phyloP scores from a whole-genome alignment of 2,329 filamentous ascomycete species.

The Coniochaeta prunicola region DNA sequence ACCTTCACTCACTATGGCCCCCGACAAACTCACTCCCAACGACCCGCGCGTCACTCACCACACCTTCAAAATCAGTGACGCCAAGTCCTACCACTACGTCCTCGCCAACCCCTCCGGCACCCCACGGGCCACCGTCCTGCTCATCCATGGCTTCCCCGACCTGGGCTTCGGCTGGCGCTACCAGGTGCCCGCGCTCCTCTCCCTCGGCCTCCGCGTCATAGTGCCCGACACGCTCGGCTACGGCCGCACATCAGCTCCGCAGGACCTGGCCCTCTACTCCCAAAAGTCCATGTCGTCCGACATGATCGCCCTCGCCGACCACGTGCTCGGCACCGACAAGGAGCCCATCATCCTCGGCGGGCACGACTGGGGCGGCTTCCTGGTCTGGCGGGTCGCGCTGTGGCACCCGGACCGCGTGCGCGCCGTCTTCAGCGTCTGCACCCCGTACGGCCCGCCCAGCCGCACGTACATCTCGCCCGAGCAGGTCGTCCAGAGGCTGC shows the following conservation, averaged over 20 bases:
- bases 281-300: slow-evolving; percentile 68
- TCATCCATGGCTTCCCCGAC: slow-evolving; percentile 76
- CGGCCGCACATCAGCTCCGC: slow-evolving; percentile 65
- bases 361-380: slow-evolving; percentile 84
- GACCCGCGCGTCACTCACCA: slow-evolving; percentile 62
- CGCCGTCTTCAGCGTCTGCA: slow-evolving; percentile 74
- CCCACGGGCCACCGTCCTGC: slow-evolving; percentile 21
- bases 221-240: slow-evolving; percentile 85
- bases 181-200: slow-evolving; percentile 71
- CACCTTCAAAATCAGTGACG: slow-evolving; percentile 55
- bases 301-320: slow-evolving; percentile 61
- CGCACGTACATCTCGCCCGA: slow-evolving; percentile 48
- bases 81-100: slow-evolving; percentile 60
- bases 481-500: slow-evolving; percentile 48
- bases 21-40: slow-evolving; percentile 57
- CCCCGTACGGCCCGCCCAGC: slow-evolving; percentile 57
- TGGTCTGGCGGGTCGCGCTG: slow-evolving; percentile 68
- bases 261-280: slow-evolving; percentile 55
- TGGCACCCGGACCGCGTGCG: slow-evolving; percentile 66
- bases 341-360: slow-evolving; percentile 70
- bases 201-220: slow-evolving; percentile 70
- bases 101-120: slow-evolving; percentile 40
- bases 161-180: slow-evolving; percentile 80
- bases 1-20: slow-evolving; percentile 29
- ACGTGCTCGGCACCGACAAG: slow-evolving; percentile 54